Percentiles rank a stretch among this genome's conserved stretches.
These are phyloP conservation scores for Magnolia changhungtana DNA, from an alignment of 164 flowering plant species.

Conservation along the genomic window DNA sequence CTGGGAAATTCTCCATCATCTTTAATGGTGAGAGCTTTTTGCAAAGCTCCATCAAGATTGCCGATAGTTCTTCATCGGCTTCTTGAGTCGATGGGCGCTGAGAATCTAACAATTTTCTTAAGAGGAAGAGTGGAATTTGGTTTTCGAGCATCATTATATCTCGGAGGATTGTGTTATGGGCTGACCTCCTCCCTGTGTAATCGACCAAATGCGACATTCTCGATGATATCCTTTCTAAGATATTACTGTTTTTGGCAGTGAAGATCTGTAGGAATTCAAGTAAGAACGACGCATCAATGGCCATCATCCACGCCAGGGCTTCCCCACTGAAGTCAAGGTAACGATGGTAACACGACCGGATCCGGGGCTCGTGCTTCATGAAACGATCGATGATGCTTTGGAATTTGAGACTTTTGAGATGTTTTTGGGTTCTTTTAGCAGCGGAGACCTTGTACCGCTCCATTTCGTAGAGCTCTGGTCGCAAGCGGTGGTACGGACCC, in stretches of 20 bases:
- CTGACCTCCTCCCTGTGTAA: slow-evolving; percentile 14
- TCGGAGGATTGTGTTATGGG: slow-evolving; percentile 23
- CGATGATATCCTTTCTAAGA: background rate
- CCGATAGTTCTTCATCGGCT: slow-evolving; percentile 19
- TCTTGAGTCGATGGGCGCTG: slow-evolving; percentile 7
- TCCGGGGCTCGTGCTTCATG: slow-evolving; percentile 15
- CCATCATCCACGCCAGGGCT: slow-evolving; percentile 31
- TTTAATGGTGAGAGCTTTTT: slow-evolving; percentile 37
- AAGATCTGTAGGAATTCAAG: slow-evolving; percentile 25
- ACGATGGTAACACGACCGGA: slow-evolving; percentile 25
- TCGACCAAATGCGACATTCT: slow-evolving; percentile 19
- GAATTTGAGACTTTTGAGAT: slow-evolving; percentile 17
- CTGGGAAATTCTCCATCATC: background rate
- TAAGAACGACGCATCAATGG: slow-evolving; percentile 29
- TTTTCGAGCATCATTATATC: slow-evolving; percentile 28
- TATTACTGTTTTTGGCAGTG: slow-evolving; percentile 7
- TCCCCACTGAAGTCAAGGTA: slow-evolving; percentile 24
- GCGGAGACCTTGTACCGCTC: slow-evolving; percentile 9
- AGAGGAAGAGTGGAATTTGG: slow-evolving; percentile 2
- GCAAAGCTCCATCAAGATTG: slow-evolving; percentile 33
- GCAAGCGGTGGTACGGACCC: slow-evolving; percentile 13
- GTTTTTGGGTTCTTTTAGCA: slow-evolving; percentile 7
- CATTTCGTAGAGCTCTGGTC: slow-evolving; percentile 17
- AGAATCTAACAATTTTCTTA: background rate
- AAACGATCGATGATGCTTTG: slow-evolving; percentile 13